Percentiles rank a stretch among this genome's conserved stretches.
These are phyloP conservation scores for Beauveria asiatica DNA, from an alignment of 2,329 filamentous ascomycete genomes.

Conservation along the genomic window DNA sequence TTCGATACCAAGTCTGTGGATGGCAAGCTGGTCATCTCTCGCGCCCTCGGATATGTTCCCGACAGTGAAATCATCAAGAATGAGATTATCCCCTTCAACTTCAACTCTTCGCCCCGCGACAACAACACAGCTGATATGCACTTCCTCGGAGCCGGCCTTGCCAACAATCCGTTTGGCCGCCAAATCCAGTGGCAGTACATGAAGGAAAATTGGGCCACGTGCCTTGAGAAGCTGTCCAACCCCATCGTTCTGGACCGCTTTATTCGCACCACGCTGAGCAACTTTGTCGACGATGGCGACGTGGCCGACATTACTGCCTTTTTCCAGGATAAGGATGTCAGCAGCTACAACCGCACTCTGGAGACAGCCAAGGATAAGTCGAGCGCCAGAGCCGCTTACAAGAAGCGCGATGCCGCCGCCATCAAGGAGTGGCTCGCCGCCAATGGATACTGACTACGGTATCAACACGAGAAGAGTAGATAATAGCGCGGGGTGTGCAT, in stretches of 20 bases:
- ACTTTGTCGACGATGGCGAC: slow-evolving; percentile 63
- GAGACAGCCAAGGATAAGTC: slow-evolving; percentile 82
- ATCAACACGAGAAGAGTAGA: not conserved
- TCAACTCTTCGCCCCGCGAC: slow-evolving; percentile 51
- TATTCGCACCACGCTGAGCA: slow-evolving; percentile 66
- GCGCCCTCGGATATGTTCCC: slow-evolving; percentile 65
- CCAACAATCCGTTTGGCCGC: slow-evolving; percentile 65
- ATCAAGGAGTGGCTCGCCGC: slow-evolving; percentile 69
- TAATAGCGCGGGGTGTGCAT: not conserved
- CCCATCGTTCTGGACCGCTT: slow-evolving; percentile 86
- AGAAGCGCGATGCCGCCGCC: slow-evolving; percentile 61
- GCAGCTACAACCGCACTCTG: slow-evolving; percentile 77
- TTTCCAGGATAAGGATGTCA: slow-evolving; percentile 79
- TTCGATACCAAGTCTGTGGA: slow-evolving; percentile 75
- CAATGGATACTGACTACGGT: slow-evolving; percentile 34
- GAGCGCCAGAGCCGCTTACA: slow-evolving; percentile 73
- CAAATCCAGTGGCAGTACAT: slow-evolving; percentile 75
- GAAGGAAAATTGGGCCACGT: slow-evolving; percentile 70
- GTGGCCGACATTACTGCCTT: slow-evolving; percentile 74
- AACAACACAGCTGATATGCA: slow-evolving; percentile 85
- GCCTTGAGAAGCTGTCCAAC: slow-evolving; percentile 67
- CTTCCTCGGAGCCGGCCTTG: slow-evolving; percentile 64
- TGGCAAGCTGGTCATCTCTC: slow-evolving; percentile 78
- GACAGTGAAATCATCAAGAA: slow-evolving; percentile 56
- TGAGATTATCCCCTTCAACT: slow-evolving; percentile 69